Percentiles rank a stretch among this genome's conserved stretches.
Evolutionary conservation across 2,329 filamentous ascomycete genomes (phyloP).

Genomic region (Colletotrichum ledebouriae): DNA sequence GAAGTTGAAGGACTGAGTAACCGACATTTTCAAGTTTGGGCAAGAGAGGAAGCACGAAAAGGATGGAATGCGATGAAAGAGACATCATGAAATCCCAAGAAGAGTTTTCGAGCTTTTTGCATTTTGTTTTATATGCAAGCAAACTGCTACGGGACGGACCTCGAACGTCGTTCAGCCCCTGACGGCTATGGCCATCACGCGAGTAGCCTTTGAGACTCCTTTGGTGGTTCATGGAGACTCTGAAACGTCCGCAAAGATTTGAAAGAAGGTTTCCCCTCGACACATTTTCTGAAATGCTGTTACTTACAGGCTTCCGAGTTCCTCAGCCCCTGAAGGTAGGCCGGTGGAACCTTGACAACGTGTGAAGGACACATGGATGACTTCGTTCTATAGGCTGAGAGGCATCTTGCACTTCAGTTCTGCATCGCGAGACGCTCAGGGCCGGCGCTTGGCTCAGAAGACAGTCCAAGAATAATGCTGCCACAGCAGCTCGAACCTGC

Average conservation of each 20-base stretch:
- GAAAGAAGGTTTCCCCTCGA: no score
- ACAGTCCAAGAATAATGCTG: background rate
- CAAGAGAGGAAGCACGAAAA: background rate
- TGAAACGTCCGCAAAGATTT: background rate
- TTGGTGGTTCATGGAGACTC: background rate
- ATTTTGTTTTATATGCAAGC: background rate
- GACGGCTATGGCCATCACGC: background rate
- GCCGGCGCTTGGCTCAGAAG: slow-evolving; percentile 22
- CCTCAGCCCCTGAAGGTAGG: background rate
- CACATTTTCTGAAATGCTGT: no score
- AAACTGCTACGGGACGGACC: no score
- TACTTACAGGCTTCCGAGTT: background rate
- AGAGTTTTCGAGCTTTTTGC: background rate
- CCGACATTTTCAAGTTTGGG: slow-evolving; percentile 5
- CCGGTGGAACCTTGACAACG: background rate
- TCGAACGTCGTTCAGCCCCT: background rate
- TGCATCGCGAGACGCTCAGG: slow-evolving; percentile 29
- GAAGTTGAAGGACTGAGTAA: slow-evolving; percentile 45
- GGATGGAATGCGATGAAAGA: background rate
- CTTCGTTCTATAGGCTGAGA: slow-evolving; percentile 15
- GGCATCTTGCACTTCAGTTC: no score
- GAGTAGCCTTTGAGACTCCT: background rate
- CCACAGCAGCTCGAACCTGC: background rate
- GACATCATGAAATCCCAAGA: background rate
- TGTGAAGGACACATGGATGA: background rate